phyloP scores from a whole-genome alignment of 164 flowering plant genomes.

The Sedum album region DNA sequence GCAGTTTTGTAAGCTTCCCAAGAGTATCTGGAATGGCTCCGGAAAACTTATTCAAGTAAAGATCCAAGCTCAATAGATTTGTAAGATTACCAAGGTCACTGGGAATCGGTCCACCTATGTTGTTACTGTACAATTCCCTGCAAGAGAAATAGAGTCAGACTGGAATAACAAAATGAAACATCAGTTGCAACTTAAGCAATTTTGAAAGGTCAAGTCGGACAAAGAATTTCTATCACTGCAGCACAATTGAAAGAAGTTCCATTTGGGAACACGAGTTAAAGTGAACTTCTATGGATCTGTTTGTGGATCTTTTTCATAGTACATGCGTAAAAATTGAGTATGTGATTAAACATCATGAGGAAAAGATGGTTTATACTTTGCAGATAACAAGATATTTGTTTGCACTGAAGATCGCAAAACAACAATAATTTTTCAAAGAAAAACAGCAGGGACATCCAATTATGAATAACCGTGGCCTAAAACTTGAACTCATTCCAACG shows the following conservation, averaged over 20 bases:
- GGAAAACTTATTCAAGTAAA: conserved; percentile 68
- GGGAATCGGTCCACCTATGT: conserved; percentile 76
- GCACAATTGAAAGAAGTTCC: not conserved
- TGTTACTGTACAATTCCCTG: conserved; percentile 94
- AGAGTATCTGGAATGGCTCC: conserved; percentile 76
- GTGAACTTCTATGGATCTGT: not conserved
- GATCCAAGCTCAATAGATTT: conserved; percentile 92
- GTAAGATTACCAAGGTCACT: conserved; percentile 83
- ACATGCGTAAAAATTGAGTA: not conserved
- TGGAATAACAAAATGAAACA: not conserved
- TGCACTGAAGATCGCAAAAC: not conserved
- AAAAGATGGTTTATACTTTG: not conserved
- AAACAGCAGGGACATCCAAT: not conserved
- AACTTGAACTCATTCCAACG: not conserved
- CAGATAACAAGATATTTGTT: not conserved
- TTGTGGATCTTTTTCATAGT: too few relatives aligned
- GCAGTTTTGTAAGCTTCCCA: conserved; percentile 69
- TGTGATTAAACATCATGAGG: not conserved
- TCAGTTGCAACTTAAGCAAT: not conserved
- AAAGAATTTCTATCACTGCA: not conserved
- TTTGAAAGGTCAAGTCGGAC: not conserved
- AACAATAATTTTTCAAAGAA: not conserved
- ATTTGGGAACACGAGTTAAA: not conserved
- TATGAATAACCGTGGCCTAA: not conserved
- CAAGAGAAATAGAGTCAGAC: not conserved